These are phyloP conservation scores for Fraxinus xanthoxyloides DNA, from an alignment of 305 asterid species.

Conservation along the genomic window DNA sequence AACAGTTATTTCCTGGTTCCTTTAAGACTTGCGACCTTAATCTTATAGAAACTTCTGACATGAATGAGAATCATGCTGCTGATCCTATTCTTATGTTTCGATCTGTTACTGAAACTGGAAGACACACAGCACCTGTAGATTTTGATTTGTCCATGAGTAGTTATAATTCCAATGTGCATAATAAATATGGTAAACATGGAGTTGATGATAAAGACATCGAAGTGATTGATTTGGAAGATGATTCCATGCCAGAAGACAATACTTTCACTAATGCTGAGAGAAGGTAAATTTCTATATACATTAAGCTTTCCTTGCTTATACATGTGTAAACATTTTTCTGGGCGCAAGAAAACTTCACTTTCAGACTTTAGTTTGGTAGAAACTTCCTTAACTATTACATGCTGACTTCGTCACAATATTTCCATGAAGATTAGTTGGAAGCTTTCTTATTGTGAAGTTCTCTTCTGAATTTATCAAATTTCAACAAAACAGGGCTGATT, in stretches of 20 bases:
- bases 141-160: conserved; percentile 65
- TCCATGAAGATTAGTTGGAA: not conserved
- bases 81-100: conserved; percentile 42
- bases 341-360: not conserved
- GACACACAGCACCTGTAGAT: conserved; percentile 47
- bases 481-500: conserved; percentile 54
- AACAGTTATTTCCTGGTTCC: conserved; percentile 64
- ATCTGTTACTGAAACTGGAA: conserved; percentile 40
- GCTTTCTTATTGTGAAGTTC: not conserved
- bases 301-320: not conserved
- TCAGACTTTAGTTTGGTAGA: not conserved
- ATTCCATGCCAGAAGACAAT: conserved; percentile 60
- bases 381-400: not conserved
- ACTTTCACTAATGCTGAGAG: conserved; percentile 46
- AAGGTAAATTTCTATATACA: conserved; percentile 43
- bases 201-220: conserved; percentile 57
- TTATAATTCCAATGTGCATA: conserved; percentile 36
- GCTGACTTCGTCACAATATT: not conserved
- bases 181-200: conserved; percentile 43
- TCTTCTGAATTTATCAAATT: conserved; percentile 23
- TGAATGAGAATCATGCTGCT: conserved; percentile 41
- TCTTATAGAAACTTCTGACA: conserved; percentile 64
- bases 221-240: conserved; percentile 89
- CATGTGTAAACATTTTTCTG: conserved; percentile 2
- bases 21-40: conserved; percentile 90